Evolutionary conservation across 495 filamentous ascomycete species (phyloP), one percentile per base, ranked within the genome.

Genomic region (Penicillium pancosmium): DNA sequence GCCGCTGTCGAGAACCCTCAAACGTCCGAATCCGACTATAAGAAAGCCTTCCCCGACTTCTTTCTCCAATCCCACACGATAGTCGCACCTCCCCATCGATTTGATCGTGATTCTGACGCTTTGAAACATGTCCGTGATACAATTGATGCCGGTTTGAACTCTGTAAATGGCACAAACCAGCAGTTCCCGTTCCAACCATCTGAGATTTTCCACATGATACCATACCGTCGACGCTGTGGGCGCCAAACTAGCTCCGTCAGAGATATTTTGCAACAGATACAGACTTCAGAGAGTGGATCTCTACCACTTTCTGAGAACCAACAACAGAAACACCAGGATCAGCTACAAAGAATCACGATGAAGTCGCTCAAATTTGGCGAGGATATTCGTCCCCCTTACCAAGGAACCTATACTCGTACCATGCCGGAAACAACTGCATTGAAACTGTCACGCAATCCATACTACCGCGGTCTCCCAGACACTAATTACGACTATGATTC

Each of bases 401-500:
- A 86, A 57, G 94, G 94, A 8, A 97, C 95, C 0, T 89, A 86
- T 56, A 91, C 91, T 4, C 85, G 78, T 55, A 54, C 73, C 1
- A 72, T 81, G 2, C 76, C 85, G 7, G 65, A 67, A n/a, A 61
- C 59, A 0, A 74, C 82, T 19, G 79, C 87, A 5, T 63, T 68
- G 10, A 86, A 77, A 56, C 66, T 95, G 4, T 85, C 86, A n/a
- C 81, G 89, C 4, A 90, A 88, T 36, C 92, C 94, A 0, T 85
- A 86, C 52, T 68, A 79, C 31, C 83, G 82, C 43, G 73, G 68
- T 9, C 62, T 94, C 7, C 86, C 89, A 4, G 80, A 88, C 4
- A 80, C 86, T n/a, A 80, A 95, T 66, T 98, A 99, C 70, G 92
- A 94, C 60, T 97, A 97, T 65, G 94, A 98, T 66, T 97, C 93